phyloP scores from a whole-genome alignment of 805 yeast species.

The Jamesozyma spencerorum region DNA sequence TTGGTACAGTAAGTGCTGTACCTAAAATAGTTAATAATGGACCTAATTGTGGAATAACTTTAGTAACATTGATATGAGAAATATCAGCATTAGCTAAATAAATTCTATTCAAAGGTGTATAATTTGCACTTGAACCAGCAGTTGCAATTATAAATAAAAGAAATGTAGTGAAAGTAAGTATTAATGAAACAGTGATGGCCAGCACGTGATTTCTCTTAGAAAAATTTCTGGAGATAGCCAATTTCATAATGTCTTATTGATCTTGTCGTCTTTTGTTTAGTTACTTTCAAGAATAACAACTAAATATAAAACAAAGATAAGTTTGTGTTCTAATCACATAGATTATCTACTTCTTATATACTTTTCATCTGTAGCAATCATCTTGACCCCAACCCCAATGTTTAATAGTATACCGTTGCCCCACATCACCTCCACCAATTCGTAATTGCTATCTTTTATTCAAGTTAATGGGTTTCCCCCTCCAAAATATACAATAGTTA shows the following conservation, averaged over 20 bases:
- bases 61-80: slow-evolving; percentile 28
- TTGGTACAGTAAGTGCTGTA: slow-evolving; percentile 24
- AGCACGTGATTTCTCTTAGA: slow-evolving; percentile 1
- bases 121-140: slow-evolving; percentile 28
- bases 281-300: not conserved
- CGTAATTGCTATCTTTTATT: no score
- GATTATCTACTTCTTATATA: no score
- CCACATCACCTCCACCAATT: no score
- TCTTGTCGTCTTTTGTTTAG: not conserved
- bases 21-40: slow-evolving; percentile 26
- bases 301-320: no score
- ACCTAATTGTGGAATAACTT: slow-evolving; percentile 26
- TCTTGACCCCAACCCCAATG: no score
- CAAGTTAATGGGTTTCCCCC: no score
- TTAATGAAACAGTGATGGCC: not conserved
- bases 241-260: not conserved
- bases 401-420: no score
- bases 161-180: slow-evolving; percentile 22
- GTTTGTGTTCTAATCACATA: no score
- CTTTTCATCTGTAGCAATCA: no score
- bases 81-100: slow-evolving; percentile 29
- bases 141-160: slow-evolving; percentile 24
- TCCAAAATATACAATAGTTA: no score
- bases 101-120: slow-evolving; percentile 23
- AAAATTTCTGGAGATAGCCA: not conserved